phyloP scores from a whole-genome alignment of 2,329 filamentous ascomycete species.

The Pseudogymnoascus sp. region DNA sequence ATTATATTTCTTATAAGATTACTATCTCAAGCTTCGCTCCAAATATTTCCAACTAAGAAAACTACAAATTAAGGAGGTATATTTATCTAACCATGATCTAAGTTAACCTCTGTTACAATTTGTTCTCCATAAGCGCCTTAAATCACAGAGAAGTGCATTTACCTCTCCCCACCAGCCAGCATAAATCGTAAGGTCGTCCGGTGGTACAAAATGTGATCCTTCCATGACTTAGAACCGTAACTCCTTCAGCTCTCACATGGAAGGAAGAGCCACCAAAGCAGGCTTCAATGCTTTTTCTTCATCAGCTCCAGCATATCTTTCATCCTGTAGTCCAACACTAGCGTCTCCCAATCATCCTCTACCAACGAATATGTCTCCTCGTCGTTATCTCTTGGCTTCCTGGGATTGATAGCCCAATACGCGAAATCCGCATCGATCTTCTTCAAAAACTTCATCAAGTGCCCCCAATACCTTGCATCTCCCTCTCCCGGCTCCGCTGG shows the following conservation, averaged over 20 bases:
- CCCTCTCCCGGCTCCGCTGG: slow-evolving; percentile 43
- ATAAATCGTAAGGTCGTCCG: not conserved
- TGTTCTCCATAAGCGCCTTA: not conserved
- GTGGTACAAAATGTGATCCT: not conserved
- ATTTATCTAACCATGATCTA: not conserved
- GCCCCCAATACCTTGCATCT: slow-evolving; percentile 56
- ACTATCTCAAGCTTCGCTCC: no score
- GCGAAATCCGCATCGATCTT: slow-evolving; percentile 55
- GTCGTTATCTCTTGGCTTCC: slow-evolving; percentile 49
- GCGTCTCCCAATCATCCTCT: slow-evolving; percentile 55
- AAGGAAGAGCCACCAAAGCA: not conserved
- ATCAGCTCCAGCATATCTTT: slow-evolving; percentile 51
- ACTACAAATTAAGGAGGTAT: not conserved
- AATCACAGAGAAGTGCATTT: not conserved
- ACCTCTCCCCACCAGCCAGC: not conserved
- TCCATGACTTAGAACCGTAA: not conserved
- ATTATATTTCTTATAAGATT: no score
- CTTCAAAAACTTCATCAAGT: slow-evolving; percentile 51
- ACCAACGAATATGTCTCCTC: slow-evolving; percentile 54
- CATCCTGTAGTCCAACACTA: slow-evolving; percentile 53
- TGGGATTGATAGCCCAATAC: slow-evolving; percentile 62
- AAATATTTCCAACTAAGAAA: no score
- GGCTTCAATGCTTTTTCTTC: not conserved
- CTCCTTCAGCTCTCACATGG: not conserved
- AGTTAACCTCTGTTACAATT: not conserved